Conservation (phyloP, 345 rosid species). For the Aquilaria sinensis region DNA sequence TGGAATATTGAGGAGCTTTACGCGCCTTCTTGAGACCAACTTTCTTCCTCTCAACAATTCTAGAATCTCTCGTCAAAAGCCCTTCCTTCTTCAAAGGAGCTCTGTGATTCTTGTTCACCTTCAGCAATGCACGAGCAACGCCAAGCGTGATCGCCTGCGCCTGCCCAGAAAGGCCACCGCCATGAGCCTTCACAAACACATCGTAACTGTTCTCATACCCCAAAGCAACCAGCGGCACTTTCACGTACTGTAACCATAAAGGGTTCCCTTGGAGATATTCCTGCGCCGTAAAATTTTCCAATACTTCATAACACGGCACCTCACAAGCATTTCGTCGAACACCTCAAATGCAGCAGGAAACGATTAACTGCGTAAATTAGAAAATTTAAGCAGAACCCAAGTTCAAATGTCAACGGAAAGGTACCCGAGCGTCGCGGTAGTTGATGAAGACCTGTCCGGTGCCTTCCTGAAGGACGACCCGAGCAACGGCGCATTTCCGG, state of each 20-base stretch:
- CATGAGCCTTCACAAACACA: slow-evolving; percentile 89
- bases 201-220: slow-evolving; percentile 89
- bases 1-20: slow-evolving; percentile 87
- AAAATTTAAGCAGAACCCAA: background rate
- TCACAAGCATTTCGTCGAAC: background rate
- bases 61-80: slow-evolving; percentile 78
- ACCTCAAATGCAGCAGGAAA: background rate
- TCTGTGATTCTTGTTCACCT: slow-evolving; percentile 74
- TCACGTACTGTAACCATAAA: slow-evolving; percentile 81
- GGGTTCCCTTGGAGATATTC: slow-evolving; percentile 99
- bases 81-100: slow-evolving; percentile 71
- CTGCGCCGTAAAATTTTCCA: slow-evolving; percentile 27
- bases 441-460: slow-evolving; percentile 78
- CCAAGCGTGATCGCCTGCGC: slow-evolving; percentile 94
- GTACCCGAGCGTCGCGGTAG: slow-evolving; percentile 82
- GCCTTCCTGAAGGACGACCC: slow-evolving; percentile 94
- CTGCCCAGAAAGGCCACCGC: slow-evolving; percentile 95
- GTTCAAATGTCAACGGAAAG: background rate
- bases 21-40: slow-evolving; percentile 95
- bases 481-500: slow-evolving; percentile 84
- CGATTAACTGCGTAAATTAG: background rate
- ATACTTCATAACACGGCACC: background rate
- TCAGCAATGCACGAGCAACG: slow-evolving; percentile 80
- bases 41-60: slow-evolving; percentile 94
- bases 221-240: slow-evolving; percentile 63